phyloP scores from a whole-genome alignment of 805 yeast genomes.

The Blastobotrys peoriensis region DNA sequence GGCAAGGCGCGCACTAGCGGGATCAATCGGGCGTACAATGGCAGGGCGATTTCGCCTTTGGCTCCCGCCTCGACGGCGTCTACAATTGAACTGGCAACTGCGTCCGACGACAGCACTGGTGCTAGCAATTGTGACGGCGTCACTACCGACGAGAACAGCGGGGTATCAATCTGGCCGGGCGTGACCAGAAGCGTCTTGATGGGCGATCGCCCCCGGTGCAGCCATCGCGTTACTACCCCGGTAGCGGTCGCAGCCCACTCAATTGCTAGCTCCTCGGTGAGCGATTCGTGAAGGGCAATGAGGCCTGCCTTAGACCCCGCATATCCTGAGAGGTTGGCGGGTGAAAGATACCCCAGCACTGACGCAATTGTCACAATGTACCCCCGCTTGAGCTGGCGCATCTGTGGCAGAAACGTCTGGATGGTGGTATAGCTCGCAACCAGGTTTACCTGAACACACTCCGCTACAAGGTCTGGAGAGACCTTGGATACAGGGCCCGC shows the following conservation, averaged over 20 bases:
- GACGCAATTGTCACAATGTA: slow-evolving; percentile 78
- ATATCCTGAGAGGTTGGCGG: slow-evolving; percentile 70
- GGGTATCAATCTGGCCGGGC: slow-evolving; percentile 81
- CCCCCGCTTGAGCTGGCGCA: slow-evolving; percentile 59
- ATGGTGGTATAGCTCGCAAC: slow-evolving; percentile 64
- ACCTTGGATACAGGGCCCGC: slow-evolving; percentile 54
- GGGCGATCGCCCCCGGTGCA: slow-evolving; percentile 40
- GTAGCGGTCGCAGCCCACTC: slow-evolving; percentile 29
- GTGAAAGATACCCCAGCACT: slow-evolving; percentile 77
- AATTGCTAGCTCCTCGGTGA: slow-evolving; percentile 52
- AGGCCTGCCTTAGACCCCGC: slow-evolving; percentile 90
- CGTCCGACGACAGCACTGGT: slow-evolving; percentile 67
- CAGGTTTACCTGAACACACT: slow-evolving; percentile 60
- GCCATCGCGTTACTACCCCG: slow-evolving; percentile 16
- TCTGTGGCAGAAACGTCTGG: slow-evolving; percentile 65
- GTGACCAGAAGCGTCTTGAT: slow-evolving; percentile 64
- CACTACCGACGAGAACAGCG: slow-evolving; percentile 62
- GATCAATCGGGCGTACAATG: slow-evolving; percentile 68
- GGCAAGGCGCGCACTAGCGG: slow-evolving; percentile 70
- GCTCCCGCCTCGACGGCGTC: slow-evolving; percentile 53
- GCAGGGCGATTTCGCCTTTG: slow-evolving; percentile 64
- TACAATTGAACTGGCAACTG: slow-evolving; percentile 56
- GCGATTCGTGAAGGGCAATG: slow-evolving; percentile 76
- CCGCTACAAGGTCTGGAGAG: slow-evolving; percentile 52
- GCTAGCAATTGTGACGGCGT: slow-evolving; percentile 77